These are phyloP conservation scores for Oryza glaberrima DNA, from an alignment of 176 grass and related monocot species.

Conservation along the genomic window DNA sequence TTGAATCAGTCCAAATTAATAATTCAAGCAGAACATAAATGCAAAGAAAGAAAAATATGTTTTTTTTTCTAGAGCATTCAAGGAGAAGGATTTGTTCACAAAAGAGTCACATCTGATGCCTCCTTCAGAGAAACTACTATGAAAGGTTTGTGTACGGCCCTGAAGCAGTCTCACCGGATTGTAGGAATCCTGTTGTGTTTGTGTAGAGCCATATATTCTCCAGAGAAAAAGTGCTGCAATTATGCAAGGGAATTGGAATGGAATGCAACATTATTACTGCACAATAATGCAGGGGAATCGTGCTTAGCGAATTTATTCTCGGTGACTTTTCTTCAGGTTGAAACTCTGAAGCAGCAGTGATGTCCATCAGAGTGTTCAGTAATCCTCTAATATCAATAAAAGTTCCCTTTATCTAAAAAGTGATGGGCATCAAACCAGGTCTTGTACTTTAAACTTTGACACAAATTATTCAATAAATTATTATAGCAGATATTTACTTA, in stretches of 20 bases:
- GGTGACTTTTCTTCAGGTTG: neutral
- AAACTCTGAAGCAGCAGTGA: neutral
- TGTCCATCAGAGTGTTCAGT: neutral
- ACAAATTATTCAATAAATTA: too few relatives aligned
- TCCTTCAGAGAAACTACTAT: neutral
- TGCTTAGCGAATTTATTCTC: slow-evolving; percentile 39
- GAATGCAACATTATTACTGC: slow-evolving; percentile 34
- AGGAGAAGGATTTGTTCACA: neutral
- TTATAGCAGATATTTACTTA: too few relatives aligned
- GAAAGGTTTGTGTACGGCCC: slow-evolving; percentile 18
- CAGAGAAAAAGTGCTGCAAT: slow-evolving; percentile 12
- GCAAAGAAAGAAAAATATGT: neutral
- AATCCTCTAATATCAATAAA: too few relatives aligned
- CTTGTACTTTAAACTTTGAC: too few relatives aligned
- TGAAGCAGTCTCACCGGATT: slow-evolving; percentile 3
- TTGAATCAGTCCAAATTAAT: neutral
- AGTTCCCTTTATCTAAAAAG: neutral
- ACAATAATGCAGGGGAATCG: slow-evolving; percentile 41
- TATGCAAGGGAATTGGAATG: slow-evolving; percentile 48
- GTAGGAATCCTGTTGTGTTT: neutral
- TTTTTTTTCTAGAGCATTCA: neutral
- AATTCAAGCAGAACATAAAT: neutral
- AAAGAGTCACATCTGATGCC: slow-evolving; percentile 8
- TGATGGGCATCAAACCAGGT: neutral
- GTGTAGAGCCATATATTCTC: slow-evolving; percentile 34